Conservation (phyloP, 495 filamentous ascomycete genomes). For the Ascodesmis nigricans region DNA sequence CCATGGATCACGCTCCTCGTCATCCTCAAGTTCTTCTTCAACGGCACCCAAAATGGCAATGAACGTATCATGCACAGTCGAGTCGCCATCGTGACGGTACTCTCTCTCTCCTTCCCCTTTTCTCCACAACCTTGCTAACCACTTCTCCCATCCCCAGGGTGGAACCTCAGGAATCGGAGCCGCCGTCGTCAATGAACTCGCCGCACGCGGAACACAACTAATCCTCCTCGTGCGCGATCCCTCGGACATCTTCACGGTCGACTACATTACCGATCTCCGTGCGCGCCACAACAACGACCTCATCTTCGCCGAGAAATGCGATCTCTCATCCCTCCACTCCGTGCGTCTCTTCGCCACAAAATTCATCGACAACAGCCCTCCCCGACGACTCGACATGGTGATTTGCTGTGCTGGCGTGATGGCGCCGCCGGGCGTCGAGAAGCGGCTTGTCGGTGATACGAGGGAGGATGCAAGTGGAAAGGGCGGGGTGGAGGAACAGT, state of each 20-base stretch:
- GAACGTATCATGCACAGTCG: conserved; percentile 82
- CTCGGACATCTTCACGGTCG: conserved; percentile 68
- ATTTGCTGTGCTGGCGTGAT: conserved; percentile 62
- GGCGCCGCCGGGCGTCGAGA: conserved; percentile 37
- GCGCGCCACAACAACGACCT: conserved; percentile 58
- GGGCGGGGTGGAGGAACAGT: conserved; percentile 70
- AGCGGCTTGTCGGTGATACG: too few relatives aligned
- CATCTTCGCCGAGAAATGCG: conserved; percentile 86
- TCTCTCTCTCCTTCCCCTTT: neutral
- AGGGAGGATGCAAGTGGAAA: conserved; percentile 35
- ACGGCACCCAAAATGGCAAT: conserved; percentile 48
- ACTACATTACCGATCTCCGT: conserved; percentile 79
- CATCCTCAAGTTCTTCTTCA: conserved; percentile 55
- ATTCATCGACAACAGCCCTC: conserved; percentile 91
- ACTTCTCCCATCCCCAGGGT: conserved; percentile 31
- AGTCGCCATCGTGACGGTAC: conserved; percentile 75
- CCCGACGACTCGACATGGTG: conserved; percentile 79
- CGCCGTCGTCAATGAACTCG: conserved; percentile 47
- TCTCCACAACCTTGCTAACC: neutral
- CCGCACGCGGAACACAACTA: conserved; percentile 66
- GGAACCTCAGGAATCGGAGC: conserved; percentile 89
- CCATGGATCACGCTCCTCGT: conserved; percentile 38
- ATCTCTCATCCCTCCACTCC: conserved; percentile 65
- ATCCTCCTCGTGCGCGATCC: conserved; percentile 70
- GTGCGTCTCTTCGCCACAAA: conserved; percentile 90